Evolutionary conservation across 306 rosid species (phyloP).

Genomic region (Cicer judaicum): DNA sequence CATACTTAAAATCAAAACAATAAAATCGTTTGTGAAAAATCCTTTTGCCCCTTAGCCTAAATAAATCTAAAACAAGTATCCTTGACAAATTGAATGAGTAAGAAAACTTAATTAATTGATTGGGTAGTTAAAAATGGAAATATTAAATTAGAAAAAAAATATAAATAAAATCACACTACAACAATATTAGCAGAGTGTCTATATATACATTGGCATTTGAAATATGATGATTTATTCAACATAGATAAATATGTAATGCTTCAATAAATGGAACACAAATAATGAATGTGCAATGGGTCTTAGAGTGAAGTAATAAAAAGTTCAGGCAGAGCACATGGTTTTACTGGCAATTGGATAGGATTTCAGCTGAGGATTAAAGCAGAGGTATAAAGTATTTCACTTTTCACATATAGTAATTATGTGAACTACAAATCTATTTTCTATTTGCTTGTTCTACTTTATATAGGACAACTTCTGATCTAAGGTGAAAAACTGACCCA

Average conservation of each 20-base stretch:
- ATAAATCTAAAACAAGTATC: neutral
- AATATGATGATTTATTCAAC: neutral
- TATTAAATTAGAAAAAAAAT: too few species aligned
- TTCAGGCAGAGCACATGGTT: conserved; percentile 20
- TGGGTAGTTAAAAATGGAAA: too few species aligned
- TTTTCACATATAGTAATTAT: neutral
- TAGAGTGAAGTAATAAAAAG: neutral
- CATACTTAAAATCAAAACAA: too few species aligned
- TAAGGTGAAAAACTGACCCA: neutral
- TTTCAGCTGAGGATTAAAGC: neutral
- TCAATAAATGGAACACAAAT: neutral
- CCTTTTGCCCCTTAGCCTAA: too few species aligned
- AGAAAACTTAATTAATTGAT: too few species aligned
- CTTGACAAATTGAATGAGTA: too few species aligned
- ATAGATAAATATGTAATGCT: neutral
- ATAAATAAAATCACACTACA: too few species aligned
- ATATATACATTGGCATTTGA: neutral
- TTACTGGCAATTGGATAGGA: conserved; percentile 14
- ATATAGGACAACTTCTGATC: conserved; percentile 18
- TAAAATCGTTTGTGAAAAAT: too few species aligned
- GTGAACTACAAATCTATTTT: neutral
- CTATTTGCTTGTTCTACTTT: conserved; percentile 11
- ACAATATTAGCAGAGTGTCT: too few species aligned
- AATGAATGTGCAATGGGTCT: neutral
- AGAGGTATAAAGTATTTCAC: neutral